A percentile compares a stretch with the other conserved stretches of the same genome.
Evolutionary conservation across 164 flowering plant genomes (phyloP).

Genomic region (Warburgia ugandensis): DNA sequence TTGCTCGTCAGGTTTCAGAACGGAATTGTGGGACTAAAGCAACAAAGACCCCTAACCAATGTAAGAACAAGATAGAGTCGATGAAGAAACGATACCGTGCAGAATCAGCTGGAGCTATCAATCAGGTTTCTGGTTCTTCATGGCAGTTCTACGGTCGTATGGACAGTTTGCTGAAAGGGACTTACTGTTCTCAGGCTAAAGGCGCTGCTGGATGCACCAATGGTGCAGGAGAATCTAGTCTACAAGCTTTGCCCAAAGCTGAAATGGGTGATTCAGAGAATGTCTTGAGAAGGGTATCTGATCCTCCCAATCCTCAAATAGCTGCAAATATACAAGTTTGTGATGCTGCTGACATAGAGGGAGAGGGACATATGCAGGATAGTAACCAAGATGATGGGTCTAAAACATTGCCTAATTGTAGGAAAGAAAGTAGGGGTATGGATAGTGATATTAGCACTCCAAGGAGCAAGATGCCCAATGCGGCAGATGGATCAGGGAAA

Average conservation of each 20-base stretch:
- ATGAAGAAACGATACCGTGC: constrained; percentile 24
- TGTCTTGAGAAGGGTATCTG: background rate
- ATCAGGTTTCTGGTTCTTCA: constrained; percentile 5
- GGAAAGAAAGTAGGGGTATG: constrained; percentile 11
- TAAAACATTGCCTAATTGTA: constrained; percentile 12
- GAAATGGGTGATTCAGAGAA: constrained; percentile 14
- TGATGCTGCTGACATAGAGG: constrained; percentile 11
- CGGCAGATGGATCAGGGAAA: constrained; percentile 7
- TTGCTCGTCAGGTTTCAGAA: constrained; percentile 17
- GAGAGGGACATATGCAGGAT: constrained; percentile 6
- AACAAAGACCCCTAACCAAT: constrained; percentile 17
- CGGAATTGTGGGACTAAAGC: constrained; percentile 11
- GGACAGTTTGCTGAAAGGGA: constrained; percentile 18
- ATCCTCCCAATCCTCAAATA: background rate
- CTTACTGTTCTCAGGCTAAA: constrained; percentile 1
- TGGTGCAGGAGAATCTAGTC: constrained; percentile 4
- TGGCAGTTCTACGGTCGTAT: constrained; percentile 19
- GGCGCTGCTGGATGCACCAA: background rate
- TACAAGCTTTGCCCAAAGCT: constrained; percentile 5
- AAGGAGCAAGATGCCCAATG: constrained; percentile 10
- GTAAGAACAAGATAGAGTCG: constrained; percentile 26
- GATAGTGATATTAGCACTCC: constrained; percentile 19
- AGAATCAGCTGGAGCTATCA: constrained; percentile 6
- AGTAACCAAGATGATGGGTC: constrained; percentile 21
- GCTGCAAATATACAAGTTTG: constrained; percentile 2